phyloP scores from a whole-genome alignment of 228 moss, liverwort and hornwort genomes.

The Sphagnum fallax region DNA sequence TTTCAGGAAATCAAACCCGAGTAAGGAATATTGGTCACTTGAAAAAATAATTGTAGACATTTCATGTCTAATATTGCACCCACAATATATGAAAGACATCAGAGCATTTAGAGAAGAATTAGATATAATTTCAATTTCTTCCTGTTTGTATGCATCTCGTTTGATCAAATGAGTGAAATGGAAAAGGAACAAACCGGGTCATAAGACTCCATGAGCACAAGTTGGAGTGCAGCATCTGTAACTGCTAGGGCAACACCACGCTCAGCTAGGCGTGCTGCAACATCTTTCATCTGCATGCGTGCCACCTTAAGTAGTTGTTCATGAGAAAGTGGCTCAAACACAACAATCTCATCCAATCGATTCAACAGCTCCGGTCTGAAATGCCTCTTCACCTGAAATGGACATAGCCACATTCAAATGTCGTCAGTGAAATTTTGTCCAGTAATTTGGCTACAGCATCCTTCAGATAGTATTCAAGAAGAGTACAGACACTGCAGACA shows the following conservation, averaged over 20 bases:
- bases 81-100: too few species aligned
- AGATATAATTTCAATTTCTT: too few species aligned
- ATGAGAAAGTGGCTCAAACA: slow-evolving; percentile 72
- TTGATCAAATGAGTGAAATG: too few species aligned
- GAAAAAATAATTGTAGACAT: neutral
- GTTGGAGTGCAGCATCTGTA: slow-evolving; percentile 71
- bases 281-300: slow-evolving; percentile 87
- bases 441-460: too few species aligned
- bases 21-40: neutral
- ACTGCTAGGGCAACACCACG: slow-evolving; percentile 83
- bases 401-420: neutral
- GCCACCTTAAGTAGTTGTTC: slow-evolving; percentile 75
- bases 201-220: slow-evolving; percentile 71
- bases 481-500: too few species aligned
- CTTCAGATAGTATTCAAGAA: too few species aligned
- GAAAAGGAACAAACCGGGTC: slow-evolving; percentile 42
- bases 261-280: slow-evolving; percentile 68
- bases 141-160: too few species aligned
- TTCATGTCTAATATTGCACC: too few species aligned
- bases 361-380: slow-evolving; percentile 90
- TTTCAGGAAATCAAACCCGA: neutral
- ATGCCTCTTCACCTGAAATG: slow-evolving; percentile 46
- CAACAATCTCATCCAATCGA: slow-evolving; percentile 83
- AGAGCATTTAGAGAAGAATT: too few species aligned
- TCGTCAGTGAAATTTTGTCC: too few species aligned